These are phyloP conservation scores for Leccinum pachyderme DNA, from an alignment of 1,284 basidiomycete genomes.

Conservation along the genomic window DNA sequence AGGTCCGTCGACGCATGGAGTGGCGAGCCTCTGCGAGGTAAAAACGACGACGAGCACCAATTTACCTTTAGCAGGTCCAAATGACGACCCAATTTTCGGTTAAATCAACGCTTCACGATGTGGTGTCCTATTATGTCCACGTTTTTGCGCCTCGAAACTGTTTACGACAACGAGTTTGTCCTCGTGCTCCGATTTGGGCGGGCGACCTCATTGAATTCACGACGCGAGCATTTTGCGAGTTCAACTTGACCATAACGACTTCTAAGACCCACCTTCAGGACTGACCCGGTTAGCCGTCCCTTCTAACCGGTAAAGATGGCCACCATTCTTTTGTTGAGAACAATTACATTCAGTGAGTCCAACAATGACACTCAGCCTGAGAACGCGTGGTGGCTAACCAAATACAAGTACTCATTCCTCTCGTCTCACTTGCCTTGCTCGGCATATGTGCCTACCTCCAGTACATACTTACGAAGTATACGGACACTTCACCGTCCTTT, in stretches of 20 bases:
- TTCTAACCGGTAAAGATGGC: conserved; percentile 17
- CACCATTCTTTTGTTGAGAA: conserved; percentile 25
- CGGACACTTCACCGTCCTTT: conserved; percentile 7
- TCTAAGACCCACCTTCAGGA: not conserved
- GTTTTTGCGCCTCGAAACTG: not conserved
- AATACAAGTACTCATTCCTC: conserved; percentile 11
- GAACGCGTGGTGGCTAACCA: not conserved
- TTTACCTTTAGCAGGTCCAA: not conserved
- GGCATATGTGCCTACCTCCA: conserved; percentile 21
- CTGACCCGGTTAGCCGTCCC: not conserved
- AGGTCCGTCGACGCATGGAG: not conserved
- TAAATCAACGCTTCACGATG: not conserved
- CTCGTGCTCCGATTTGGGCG: not conserved
- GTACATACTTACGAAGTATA: conserved; percentile 7
- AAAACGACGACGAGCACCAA: not conserved
- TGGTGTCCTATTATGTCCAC: conserved; percentile 5
- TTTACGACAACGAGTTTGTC: conserved; percentile 7
- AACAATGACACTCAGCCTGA: not conserved
- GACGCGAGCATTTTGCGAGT: not conserved
- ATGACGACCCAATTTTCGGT: not conserved
- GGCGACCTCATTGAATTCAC: not conserved
- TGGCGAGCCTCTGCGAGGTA: not conserved
- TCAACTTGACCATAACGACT: not conserved
- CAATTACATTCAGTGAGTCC: conserved; percentile 22
- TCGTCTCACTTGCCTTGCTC: conserved; percentile 21